Evolutionary conservation across 768 basidiomycete genomes (phyloP), one percentile per base, ranked within the genome.

Genomic region (Naganishia antarctica): DNA sequence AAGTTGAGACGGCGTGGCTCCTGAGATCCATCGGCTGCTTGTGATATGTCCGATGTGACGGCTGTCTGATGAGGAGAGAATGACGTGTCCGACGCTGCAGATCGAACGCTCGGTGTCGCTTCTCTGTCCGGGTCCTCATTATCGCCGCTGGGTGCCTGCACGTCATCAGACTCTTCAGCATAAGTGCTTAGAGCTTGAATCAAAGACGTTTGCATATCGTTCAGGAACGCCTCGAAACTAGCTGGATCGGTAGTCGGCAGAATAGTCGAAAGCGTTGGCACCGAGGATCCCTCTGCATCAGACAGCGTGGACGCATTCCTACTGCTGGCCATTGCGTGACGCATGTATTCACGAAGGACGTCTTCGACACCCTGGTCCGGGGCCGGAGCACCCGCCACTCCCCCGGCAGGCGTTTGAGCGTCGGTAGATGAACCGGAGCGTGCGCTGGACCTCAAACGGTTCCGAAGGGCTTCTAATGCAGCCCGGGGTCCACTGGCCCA

Each of bases 171-270:
- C 18, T 46, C 63, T 4, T 40, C 57, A 25, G 29, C 43, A 49
- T 59, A 64, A 45, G 45, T 44, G 11, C 53, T 37, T 11, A 64
- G 16, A 18, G 63, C 28, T 13, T 26, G 43, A 53, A 64, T 64
- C 31, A 64, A 43, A 7, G 25, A 37, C 23, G 43, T 40, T 26
- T 64, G 63, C 63, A 64, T 59, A 32, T 59, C 46, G 32, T 64
- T 64, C 51, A 64, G 28, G 18, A 64, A 64, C 29, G 43, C 63
- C 44, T 58, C 63, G 23, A 64, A 64, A 34, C 63, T 64, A 5
- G 53, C 41, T 23, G 51, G 41, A 26, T 64, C 63, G 3, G 53
- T 53, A 8, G 47, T 64, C 21, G 51, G 57, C 45, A 58, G 21
- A n/a, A 59, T 58, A 12, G 51, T 64, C 2, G 45, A 45, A 3